Percentiles rank a stretch among this genome's conserved stretches.
Evolutionary conservation across 2,329 filamentous ascomycete species (phyloP).

Genomic region (Verticillium albo-atrum): DNA sequence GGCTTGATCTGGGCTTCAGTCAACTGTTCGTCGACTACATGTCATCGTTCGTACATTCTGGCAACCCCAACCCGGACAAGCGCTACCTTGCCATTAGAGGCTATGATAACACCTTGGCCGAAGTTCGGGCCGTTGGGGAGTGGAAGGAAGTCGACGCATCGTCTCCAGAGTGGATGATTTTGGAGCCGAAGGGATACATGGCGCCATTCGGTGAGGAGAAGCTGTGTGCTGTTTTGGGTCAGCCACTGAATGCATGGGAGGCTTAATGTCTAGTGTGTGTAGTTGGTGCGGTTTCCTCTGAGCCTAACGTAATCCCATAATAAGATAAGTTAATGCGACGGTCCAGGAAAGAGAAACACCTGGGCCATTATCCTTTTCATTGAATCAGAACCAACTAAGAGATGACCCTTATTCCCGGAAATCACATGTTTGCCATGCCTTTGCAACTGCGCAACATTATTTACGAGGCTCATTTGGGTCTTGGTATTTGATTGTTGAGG

Average conservation of each 20-base stretch:
- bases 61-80: constrained; percentile 23
- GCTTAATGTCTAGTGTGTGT: neutral
- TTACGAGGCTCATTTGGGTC: too few species aligned
- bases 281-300: too few species aligned
- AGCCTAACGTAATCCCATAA: too few species aligned
- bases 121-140: constrained; percentile 17
- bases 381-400: too few species aligned
- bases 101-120: constrained; percentile 20
- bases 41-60: constrained; percentile 25
- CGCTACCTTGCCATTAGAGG: constrained; percentile 24
- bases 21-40: constrained; percentile 28
- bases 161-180: neutral
- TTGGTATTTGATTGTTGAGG: too few species aligned
- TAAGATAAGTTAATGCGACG: too few species aligned
- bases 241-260: neutral
- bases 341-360: too few species aligned
- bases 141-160: constrained; percentile 19
- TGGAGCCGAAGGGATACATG: neutral
- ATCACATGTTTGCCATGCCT: too few species aligned
- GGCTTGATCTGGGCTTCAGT: constrained; percentile 26
- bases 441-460: too few species aligned
- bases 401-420: too few species aligned
- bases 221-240: neutral
- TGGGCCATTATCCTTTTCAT: too few species aligned
- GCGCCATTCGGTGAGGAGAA: neutral